These are phyloP conservation scores for Phytophthora sojae DNA, from an alignment of 352 stramenopile genomes.

Conservation along the genomic window DNA sequence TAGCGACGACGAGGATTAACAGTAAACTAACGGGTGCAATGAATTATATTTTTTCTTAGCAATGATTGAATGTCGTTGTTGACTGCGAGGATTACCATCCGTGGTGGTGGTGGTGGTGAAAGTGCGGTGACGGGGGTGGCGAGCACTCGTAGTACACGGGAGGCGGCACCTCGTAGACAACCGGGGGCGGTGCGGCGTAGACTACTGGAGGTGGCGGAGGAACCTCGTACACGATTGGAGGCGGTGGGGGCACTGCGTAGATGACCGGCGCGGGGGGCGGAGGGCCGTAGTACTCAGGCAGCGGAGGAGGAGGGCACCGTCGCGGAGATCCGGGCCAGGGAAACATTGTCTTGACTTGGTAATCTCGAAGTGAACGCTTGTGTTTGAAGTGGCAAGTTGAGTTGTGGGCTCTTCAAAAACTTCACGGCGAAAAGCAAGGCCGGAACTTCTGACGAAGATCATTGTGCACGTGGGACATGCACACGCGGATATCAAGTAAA, in stretches of 20 bases:
- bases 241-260: constrained; percentile 10
- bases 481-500: constrained; percentile 1
- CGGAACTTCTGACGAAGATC: background rate
- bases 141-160: constrained; percentile 23
- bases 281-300: constrained; percentile 11
- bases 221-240: constrained; percentile 7
- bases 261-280: constrained; percentile 2
- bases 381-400: constrained; percentile 4
- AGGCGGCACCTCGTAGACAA: constrained; percentile 19
- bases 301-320: constrained; percentile 7
- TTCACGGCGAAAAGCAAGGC: background rate
- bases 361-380: constrained; percentile 3
- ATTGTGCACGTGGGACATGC: constrained; percentile 14
- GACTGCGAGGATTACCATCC: constrained; percentile 15
- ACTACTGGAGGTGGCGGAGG: constrained; percentile 6
- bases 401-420: constrained; percentile 4
- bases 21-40: background rate
- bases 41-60: background rate
- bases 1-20: too few species aligned
- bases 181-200: constrained; percentile 5
- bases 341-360: background rate
- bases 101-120: constrained; percentile 21
- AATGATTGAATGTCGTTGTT: background rate
- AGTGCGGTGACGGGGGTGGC: constrained; percentile 8
- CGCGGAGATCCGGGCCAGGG: constrained; percentile 15